Evolutionary conservation across 2,329 filamentous ascomycete genomes (phyloP).

Genomic region (Penicillium sp.): DNA sequence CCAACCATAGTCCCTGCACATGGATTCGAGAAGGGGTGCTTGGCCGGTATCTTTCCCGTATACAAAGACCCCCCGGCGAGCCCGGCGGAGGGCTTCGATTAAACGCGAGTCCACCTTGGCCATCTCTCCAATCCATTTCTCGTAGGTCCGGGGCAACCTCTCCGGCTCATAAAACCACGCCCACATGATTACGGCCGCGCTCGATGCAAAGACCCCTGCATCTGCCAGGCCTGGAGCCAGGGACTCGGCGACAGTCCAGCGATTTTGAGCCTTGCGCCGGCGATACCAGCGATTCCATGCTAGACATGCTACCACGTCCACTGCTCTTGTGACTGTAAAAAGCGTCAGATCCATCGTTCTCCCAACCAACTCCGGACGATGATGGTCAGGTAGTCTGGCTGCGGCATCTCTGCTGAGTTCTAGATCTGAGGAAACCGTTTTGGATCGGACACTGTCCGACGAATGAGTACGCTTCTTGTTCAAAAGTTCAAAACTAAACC

Average conservation of each 20-base stretch:
- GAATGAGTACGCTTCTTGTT: conserved; percentile 37
- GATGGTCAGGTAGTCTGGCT: conserved; percentile 11
- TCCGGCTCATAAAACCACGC: conserved; percentile 75
- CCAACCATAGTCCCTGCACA: conserved; percentile 67
- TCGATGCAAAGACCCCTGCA: conserved; percentile 64
- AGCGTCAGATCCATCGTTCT: conserved; percentile 76
- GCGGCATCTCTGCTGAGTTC: conserved; percentile 2
- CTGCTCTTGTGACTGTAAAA: conserved; percentile 67
- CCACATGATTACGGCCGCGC: conserved; percentile 77
- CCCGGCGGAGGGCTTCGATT: conserved; percentile 66
- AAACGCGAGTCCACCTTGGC: conserved; percentile 70
- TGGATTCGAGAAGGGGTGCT: conserved; percentile 60
- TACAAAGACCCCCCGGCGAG: conserved; percentile 56
- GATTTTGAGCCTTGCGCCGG: conserved; percentile 27
- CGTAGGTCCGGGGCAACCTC: conserved; percentile 66
- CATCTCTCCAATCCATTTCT: conserved; percentile 73
- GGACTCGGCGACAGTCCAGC: conserved; percentile 38
- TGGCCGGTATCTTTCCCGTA: conserved; percentile 72
- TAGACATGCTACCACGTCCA: conserved; percentile 65
- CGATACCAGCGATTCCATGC: conserved; percentile 54
- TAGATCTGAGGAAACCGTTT: conserved; percentile 3
- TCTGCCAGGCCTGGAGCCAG: conserved; percentile 51
- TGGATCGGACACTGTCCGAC: conserved; percentile 7
- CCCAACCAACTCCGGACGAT: conserved; percentile 52
- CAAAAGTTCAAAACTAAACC: conserved; percentile 46